Conservation (phyloP, 148 eudicot species). For the Diospyros kaki region DNA sequence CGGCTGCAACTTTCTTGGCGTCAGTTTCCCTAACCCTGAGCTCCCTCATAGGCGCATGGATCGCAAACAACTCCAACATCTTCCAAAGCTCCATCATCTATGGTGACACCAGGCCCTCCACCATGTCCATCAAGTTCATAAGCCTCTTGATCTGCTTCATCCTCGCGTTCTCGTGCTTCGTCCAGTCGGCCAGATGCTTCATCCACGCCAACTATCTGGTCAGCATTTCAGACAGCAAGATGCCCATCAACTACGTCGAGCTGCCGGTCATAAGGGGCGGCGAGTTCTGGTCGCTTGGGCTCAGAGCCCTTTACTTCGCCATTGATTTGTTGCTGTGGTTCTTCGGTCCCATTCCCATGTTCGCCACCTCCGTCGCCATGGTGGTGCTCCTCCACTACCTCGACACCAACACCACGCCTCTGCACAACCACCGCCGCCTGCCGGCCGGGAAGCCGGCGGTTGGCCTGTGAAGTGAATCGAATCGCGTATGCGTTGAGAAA, state of each 20-base stretch:
- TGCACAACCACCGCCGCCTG: slow-evolving; percentile 33
- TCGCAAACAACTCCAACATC: slow-evolving; percentile 44
- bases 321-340: slow-evolving; percentile 65
- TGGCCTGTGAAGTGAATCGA: too few species aligned
- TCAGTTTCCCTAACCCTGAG: slow-evolving; percentile 46
- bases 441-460: neutral
- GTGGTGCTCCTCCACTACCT: slow-evolving; percentile 46
- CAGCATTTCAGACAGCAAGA: slow-evolving; percentile 41
- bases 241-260: slow-evolving; percentile 40
- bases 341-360: slow-evolving; percentile 83
- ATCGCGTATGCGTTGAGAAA: too few species aligned
- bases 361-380: slow-evolving; percentile 44
- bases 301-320: slow-evolving; percentile 70
- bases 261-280: slow-evolving; percentile 57
- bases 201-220: slow-evolving; percentile 65
- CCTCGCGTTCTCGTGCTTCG: slow-evolving; percentile 67
- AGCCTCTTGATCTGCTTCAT: slow-evolving; percentile 57
- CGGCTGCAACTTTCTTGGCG: slow-evolving; percentile 50
- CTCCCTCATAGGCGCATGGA: slow-evolving; percentile 65
- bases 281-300: slow-evolving; percentile 72
- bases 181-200: slow-evolving; percentile 63
- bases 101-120: slow-evolving; percentile 57
- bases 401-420: slow-evolving; percentile 45
- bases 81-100: slow-evolving; percentile 54
- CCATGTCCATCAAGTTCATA: slow-evolving; percentile 67